Conservation (phyloP, 1,139 yeast species). For the Geotrichum siamense region DNA sequence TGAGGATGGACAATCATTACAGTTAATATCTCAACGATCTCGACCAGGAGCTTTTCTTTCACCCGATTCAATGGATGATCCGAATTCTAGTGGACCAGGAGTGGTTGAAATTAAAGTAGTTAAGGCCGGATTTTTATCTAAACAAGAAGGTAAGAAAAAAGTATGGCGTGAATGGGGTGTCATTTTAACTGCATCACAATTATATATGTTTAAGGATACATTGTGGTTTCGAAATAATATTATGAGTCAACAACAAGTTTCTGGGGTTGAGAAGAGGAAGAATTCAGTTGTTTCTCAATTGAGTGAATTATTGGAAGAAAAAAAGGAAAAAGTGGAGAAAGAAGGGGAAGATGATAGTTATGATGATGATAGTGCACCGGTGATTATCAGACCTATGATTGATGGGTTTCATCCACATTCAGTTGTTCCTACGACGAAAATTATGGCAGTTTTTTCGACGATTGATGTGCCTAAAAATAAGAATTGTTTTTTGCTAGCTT, state of each 20-base stretch:
- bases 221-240: conserved; percentile 33
- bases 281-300: too few relatives aligned
- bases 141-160: conserved; percentile 35
- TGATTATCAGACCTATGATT: conserved; percentile 27
- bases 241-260: conserved; percentile 15
- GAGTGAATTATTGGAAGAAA: too few relatives aligned
- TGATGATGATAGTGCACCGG: not conserved
- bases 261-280: too few relatives aligned
- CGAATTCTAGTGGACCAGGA: conserved; percentile 33
- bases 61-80: not conserved
- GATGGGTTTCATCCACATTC: conserved; percentile 37
- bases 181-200: conserved; percentile 37
- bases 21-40: conserved; percentile 34
- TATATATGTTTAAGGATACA: conserved; percentile 38
- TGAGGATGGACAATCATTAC: conserved; percentile 33
- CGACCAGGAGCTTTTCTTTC: conserved; percentile 36
- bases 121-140: conserved; percentile 36
- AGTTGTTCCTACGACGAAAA: conserved; percentile 33
- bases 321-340: not conserved
- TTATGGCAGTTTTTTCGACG: conserved; percentile 30
- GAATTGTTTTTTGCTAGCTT: conserved; percentile 29
- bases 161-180: conserved; percentile 41
- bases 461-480: conserved; percentile 17
- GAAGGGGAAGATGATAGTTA: not conserved
- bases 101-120: conserved; percentile 37